These are phyloP conservation scores for Lentinula sp. DNA, from an alignment of 768 basidiomycete genomes.

Conservation along the genomic window DNA sequence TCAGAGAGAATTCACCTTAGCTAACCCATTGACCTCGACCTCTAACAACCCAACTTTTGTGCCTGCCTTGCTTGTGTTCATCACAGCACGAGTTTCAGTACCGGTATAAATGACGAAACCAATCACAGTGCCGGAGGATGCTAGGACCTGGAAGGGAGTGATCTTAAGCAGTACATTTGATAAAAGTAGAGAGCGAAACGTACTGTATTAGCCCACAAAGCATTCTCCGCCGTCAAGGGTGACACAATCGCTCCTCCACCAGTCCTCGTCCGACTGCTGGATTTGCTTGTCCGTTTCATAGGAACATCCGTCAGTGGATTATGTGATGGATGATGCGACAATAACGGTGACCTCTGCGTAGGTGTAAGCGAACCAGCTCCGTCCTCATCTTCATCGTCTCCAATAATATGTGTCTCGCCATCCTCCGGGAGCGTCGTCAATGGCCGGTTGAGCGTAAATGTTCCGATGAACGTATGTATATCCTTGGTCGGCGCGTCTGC, in stretches of 20 bases:
- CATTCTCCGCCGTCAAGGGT: conserved; percentile 91
- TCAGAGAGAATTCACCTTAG: conserved; percentile 56
- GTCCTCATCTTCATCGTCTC: neutral
- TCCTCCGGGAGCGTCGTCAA: conserved; percentile 11
- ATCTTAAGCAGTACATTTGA: neutral
- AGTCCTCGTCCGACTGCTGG: conserved; percentile 13
- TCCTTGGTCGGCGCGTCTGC: conserved; percentile 96
- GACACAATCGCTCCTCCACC: conserved; percentile 43
- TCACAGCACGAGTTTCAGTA: conserved; percentile 89
- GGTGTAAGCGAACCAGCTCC: neutral
- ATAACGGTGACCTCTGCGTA: conserved; percentile 10
- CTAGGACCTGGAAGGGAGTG: conserved; percentile 49
- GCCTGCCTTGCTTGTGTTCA: conserved; percentile 97
- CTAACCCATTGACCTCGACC: conserved; percentile 89
- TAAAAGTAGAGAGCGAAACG: neutral
- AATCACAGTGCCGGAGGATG: conserved; percentile 80
- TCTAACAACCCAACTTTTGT: conserved; percentile 93
- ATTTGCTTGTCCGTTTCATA: conserved; percentile 7
- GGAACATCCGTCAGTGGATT: conserved; percentile 35
- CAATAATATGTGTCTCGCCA: neutral
- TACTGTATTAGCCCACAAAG: conserved; percentile 90
- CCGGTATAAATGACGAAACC: conserved; percentile 96
- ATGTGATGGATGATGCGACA: conserved; percentile 22
- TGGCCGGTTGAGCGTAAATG: conserved; percentile 68
- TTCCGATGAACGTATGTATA: conserved; percentile 93